Conservation (phyloP, 1,284 basidiomycete species). For the Coniophora puteana region DNA sequence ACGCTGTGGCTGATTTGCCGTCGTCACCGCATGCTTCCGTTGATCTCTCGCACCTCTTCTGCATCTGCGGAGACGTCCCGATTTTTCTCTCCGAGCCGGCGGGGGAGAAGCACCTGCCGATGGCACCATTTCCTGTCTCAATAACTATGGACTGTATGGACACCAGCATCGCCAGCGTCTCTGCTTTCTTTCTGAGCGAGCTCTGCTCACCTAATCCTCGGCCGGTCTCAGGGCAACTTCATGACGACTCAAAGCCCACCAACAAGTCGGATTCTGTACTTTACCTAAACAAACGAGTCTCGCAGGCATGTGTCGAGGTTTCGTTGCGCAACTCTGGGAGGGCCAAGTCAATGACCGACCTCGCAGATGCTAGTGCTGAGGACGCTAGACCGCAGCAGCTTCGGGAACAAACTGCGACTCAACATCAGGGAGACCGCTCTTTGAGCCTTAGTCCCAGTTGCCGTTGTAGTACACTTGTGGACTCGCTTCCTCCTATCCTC, state of each 20-base stretch:
- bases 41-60: constrained; percentile 33
- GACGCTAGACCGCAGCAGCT: no score
- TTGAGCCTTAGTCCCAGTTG: constrained; percentile 27
- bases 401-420: background rate
- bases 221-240: no score
- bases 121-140: constrained; percentile 2
- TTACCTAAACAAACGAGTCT: no score
- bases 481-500: constrained; percentile 2
- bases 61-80: constrained; percentile 52
- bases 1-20: constrained; percentile 25
- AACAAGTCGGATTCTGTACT: no score
- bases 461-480: no score
- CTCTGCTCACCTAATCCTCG: constrained; percentile 3
- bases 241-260: no score
- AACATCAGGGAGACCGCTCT: constrained; percentile 18
- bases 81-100: no score
- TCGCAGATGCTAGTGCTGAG: no score
- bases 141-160: constrained; percentile 2
- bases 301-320: no score
- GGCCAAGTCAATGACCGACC: no score
- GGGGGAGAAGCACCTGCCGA: constrained; percentile 3
- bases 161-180: background rate
- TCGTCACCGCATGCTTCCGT: constrained; percentile 47
- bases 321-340: no score
- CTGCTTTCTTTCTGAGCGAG: background rate